These are phyloP conservation scores for Carex parvula DNA, from an alignment of 176 grass and related monocot genomes.

Conservation along the genomic window DNA sequence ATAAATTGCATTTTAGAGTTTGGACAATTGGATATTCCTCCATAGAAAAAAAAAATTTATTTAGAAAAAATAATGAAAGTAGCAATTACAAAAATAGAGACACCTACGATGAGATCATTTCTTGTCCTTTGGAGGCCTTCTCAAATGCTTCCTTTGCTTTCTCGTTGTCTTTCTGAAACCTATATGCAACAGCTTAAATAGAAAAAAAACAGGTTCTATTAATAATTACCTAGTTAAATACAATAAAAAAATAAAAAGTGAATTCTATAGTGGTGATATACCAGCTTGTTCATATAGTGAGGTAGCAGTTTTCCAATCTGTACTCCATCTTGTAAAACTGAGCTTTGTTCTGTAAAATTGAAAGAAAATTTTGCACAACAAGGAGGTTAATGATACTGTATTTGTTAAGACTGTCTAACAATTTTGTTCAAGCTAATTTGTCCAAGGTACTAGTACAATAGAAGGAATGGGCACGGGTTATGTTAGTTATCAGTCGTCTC, in stretches of 20 bases:
- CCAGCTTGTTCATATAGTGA: slow-evolving; percentile 95
- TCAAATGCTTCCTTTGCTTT: slow-evolving; percentile 99
- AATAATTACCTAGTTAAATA: neutral
- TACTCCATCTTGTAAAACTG: slow-evolving; percentile 97
- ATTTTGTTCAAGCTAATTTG: neutral
- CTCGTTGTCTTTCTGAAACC: slow-evolving; percentile 78
- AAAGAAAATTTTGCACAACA: neutral
- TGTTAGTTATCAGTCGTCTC: neutral
- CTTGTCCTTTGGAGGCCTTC: slow-evolving; percentile 98
- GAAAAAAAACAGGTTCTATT: slow-evolving; percentile 29
- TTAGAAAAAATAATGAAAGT: neutral
- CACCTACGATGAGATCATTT: slow-evolving; percentile 98
- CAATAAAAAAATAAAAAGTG: neutral
- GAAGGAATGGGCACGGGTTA: neutral
- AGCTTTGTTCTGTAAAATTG: slow-evolving; percentile 72
- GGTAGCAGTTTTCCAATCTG: slow-evolving; percentile 89
- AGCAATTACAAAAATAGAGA: neutral
- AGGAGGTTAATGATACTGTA: neutral
- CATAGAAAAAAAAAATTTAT: neutral
- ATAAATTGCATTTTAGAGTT: neutral
- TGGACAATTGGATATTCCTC: neutral
- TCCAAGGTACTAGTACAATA: neutral
- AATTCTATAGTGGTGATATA: slow-evolving; percentile 26
- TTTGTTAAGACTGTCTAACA: neutral
- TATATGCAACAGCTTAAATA: slow-evolving; percentile 78